phyloP scores from a whole-genome alignment of 1,139 yeast genomes.

The Magnusiomyces sp. region DNA sequence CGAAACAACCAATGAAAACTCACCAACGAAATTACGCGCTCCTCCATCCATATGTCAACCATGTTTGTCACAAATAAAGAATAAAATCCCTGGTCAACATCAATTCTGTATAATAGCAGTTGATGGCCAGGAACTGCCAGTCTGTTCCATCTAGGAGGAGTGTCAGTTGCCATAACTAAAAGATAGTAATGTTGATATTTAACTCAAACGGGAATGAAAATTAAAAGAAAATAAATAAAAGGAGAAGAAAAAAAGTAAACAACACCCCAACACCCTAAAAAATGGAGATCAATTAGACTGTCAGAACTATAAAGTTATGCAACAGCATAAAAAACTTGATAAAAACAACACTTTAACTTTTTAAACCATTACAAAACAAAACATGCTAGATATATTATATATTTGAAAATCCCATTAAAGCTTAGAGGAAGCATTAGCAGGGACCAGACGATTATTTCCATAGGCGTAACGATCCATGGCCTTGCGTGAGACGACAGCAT shows the following conservation, averaged over 20 bases:
- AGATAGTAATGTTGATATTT: too few species aligned
- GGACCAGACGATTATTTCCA: slow-evolving; percentile 10
- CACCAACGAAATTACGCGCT: slow-evolving; percentile 1
- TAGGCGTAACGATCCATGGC: slow-evolving; percentile 9
- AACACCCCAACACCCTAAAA: too few species aligned
- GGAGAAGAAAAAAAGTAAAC: too few species aligned
- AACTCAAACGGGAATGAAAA: too few species aligned
- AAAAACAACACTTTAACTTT: not conserved
- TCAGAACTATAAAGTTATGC: too few species aligned
- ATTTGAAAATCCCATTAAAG: not conserved
- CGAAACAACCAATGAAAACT: not conserved
- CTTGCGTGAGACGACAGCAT: slow-evolving; percentile 7
- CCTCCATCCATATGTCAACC: slow-evolving; percentile 6
- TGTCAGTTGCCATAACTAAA: slow-evolving; percentile 19
- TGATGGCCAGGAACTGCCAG: slow-evolving; percentile 6
- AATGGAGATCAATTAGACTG: too few species aligned
- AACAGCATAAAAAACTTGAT: too few species aligned
- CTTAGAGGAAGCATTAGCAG: slow-evolving; percentile 2
- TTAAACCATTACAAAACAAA: not conserved
- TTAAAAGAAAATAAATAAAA: too few species aligned
- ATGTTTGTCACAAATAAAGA: slow-evolving; percentile 8
- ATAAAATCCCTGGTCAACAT: slow-evolving; percentile 6
- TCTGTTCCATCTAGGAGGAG: slow-evolving; percentile 9
- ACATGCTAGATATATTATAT: not conserved
- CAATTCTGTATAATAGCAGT: slow-evolving; percentile 8